These are phyloP conservation scores for Globisporangium cystogenes DNA, from an alignment of 352 stramenopile species.

Conservation along the genomic window DNA sequence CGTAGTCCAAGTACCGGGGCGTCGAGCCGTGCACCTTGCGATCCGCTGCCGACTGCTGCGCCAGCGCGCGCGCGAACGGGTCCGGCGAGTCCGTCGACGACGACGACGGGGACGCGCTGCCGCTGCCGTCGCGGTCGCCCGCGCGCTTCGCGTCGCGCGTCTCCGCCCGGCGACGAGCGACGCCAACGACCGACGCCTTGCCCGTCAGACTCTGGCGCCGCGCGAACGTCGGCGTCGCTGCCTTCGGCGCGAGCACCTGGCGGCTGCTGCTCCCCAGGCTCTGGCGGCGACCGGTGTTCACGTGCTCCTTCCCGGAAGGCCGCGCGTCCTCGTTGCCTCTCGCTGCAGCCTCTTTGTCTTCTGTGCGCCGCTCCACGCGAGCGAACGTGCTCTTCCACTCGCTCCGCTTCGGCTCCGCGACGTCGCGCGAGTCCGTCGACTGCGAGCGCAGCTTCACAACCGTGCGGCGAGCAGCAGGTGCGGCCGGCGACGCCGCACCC, in stretches of 20 bases:
- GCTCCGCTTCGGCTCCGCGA: neutral
- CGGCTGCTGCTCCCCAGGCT: constrained; percentile 5
- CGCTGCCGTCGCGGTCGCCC: too few species aligned
- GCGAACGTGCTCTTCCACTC: constrained; percentile 5
- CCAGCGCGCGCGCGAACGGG: constrained; percentile 17
- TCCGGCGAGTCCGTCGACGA: constrained; percentile 23
- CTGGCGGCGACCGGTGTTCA: neutral
- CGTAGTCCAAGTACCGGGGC: constrained; percentile 65
- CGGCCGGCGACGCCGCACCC: neutral
- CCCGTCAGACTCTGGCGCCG: constrained; percentile 2
- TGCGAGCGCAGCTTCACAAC: constrained; percentile 9
- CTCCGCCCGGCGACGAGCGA: too few species aligned
- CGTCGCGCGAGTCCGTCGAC: constrained; percentile 10
- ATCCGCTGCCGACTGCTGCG: constrained; percentile 22
- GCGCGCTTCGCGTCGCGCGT: too few species aligned
- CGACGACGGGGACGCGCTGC: constrained; percentile 17
- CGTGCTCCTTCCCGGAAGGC: neutral
- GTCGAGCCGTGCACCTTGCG: constrained; percentile 36
- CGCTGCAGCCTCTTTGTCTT: neutral
- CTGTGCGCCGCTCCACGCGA: neutral
- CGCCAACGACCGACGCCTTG: constrained; percentile 4
- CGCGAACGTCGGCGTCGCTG: constrained; percentile 4
- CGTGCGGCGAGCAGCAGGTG: neutral
- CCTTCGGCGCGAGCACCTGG: neutral
- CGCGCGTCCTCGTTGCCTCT: neutral